These are phyloP conservation scores for Candida saitoana DNA, from an alignment of 805 yeast species.

Conservation along the genomic window DNA sequence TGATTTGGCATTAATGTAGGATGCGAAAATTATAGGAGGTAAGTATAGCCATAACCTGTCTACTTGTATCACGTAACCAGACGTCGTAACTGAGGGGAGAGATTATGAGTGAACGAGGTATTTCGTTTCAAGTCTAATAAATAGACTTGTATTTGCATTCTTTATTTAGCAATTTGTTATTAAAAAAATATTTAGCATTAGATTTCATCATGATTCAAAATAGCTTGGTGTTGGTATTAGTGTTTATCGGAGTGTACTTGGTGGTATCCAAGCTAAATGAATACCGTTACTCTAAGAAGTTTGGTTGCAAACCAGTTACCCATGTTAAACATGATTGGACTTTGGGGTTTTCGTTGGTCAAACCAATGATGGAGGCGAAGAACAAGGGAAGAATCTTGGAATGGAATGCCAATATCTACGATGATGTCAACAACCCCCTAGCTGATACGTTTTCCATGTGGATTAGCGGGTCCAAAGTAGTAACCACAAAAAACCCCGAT, in stretches of 20 bases:
- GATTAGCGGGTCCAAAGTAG: slow-evolving; percentile 17
- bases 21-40: too few relatives aligned
- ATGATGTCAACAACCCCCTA: slow-evolving; percentile 7
- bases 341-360: slow-evolving; percentile 1
- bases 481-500: slow-evolving; percentile 32
- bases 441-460: slow-evolving; percentile 8
- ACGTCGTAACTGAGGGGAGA: too few relatives aligned
- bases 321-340: slow-evolving; percentile 1
- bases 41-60: too few relatives aligned
- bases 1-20: too few relatives aligned
- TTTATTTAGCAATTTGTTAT: too few relatives aligned
- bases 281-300: neutral
- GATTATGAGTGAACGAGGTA: too few relatives aligned
- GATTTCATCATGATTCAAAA: too few relatives aligned
- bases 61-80: too few relatives aligned
- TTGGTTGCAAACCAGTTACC: slow-evolving; percentile 2
- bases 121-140: too few relatives aligned
- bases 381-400: slow-evolving; percentile 23
- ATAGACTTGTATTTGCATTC: too few relatives aligned
- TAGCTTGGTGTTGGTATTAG: neutral
- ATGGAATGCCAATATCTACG: slow-evolving; percentile 7
- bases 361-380: slow-evolving; percentile 15
- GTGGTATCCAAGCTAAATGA: neutral
- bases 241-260: too few relatives aligned
- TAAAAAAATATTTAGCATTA: too few relatives aligned